A percentile compares a stretch with the other conserved stretches of the same genome.
Conservation (phyloP, 768 basidiomycete species). For the Strobilomyces echinocephalus region DNA sequence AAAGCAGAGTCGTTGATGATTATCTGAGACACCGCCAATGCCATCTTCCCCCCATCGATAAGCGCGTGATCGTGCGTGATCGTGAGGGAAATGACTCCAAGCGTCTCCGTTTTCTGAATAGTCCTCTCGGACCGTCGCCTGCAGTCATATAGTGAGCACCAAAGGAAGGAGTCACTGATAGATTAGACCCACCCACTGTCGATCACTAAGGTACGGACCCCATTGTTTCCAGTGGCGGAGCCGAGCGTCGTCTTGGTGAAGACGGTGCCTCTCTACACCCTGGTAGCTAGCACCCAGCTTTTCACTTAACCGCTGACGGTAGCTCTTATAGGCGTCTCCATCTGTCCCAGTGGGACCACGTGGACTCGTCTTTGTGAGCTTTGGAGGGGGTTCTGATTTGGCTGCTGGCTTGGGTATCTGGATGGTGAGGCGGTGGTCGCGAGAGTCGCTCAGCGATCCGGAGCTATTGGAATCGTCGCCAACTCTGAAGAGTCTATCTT, state of each 20-base stretch:
- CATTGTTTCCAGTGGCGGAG: slow-evolving; percentile 96
- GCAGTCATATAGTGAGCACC: slow-evolving; percentile 13
- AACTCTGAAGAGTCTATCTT: slow-evolving; percentile 66
- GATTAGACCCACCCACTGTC: slow-evolving; percentile 79
- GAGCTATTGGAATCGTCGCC: slow-evolving; percentile 22
- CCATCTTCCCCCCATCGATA: slow-evolving; percentile 99
- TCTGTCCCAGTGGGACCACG: slow-evolving; percentile 4
- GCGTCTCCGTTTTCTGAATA: slow-evolving; percentile 96
- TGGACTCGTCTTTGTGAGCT: slow-evolving; percentile 38
- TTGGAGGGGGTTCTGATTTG: slow-evolving; percentile 38
- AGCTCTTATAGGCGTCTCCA: slow-evolving; percentile 29
- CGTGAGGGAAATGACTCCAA: slow-evolving; percentile 93
- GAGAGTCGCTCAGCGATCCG: slow-evolving; percentile 18
- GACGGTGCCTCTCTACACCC: slow-evolving; percentile 77
- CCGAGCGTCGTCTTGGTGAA: slow-evolving; percentile 75
- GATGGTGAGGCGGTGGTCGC: slow-evolving; percentile 50
- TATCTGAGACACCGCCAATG: slow-evolving; percentile 94
- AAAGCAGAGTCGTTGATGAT: slow-evolving; percentile 92
- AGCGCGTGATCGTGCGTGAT: slow-evolving; percentile 86
- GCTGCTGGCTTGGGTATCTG: slow-evolving; percentile 58
- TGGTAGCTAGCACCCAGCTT: slow-evolving; percentile 68
- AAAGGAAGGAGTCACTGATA: not conserved
- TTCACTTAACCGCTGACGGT: slow-evolving; percentile 63
- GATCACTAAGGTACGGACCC: slow-evolving; percentile 96
- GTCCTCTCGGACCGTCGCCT: slow-evolving; percentile 98